phyloP scores from a whole-genome alignment of 257 asterid species.

The Solanum stenotomum region DNA sequence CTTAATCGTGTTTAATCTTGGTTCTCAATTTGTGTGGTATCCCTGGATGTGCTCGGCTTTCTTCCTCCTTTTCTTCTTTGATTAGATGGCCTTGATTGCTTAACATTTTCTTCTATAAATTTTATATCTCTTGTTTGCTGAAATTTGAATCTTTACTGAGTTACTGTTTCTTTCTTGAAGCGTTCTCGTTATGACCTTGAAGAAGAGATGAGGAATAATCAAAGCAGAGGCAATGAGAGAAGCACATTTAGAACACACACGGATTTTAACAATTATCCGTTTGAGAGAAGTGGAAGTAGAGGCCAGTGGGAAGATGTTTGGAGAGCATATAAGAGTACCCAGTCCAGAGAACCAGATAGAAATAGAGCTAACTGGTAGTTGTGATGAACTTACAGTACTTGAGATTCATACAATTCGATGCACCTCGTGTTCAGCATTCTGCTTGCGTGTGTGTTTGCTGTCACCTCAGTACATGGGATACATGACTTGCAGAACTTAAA shows the following conservation, averaged over 20 bases:
- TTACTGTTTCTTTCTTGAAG: slow-evolving; percentile 32
- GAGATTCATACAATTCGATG: not conserved
- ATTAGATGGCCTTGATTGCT: not conserved
- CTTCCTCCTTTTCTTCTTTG: not conserved
- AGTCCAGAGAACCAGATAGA: slow-evolving; percentile 36
- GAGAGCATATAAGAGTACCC: slow-evolving; percentile 39
- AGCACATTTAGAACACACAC: slow-evolving; percentile 23
- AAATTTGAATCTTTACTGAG: not conserved
- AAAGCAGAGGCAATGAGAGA: slow-evolving; percentile 35
- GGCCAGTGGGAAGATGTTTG: slow-evolving; percentile 44
- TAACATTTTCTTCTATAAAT: not conserved
- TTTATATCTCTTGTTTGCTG: not conserved
- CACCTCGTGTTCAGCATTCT: not conserved
- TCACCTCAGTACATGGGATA: not conserved
- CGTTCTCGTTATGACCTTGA: slow-evolving; percentile 69
- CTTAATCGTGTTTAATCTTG: not conserved
- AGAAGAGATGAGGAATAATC: slow-evolving; percentile 60
- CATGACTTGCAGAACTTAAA: not conserved
- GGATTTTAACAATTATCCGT: slow-evolving; percentile 33
- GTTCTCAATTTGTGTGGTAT: not conserved
- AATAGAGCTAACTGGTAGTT: slow-evolving; percentile 33
- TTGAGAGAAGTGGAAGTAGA: slow-evolving; percentile 43
- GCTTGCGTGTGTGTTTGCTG: not conserved
- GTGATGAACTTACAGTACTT: not conserved
- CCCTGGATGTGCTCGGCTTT: not conserved